Conservation (phyloP, 2,329 filamentous ascomycete species). For the Nemania sp. region DNA sequence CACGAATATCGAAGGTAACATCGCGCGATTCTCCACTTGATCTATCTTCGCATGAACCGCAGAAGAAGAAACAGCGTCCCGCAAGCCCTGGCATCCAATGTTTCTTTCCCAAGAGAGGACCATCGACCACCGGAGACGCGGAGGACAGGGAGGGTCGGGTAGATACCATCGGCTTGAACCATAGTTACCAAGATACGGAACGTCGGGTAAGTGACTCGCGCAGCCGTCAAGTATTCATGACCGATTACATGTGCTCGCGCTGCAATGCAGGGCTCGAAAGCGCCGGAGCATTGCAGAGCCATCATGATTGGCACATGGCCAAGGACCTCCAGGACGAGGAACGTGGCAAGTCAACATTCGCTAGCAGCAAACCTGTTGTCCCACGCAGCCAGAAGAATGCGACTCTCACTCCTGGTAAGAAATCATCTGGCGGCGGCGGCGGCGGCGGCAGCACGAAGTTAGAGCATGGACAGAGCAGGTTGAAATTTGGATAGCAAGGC, state of each 20-base stretch:
- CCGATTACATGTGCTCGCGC: slow-evolving; percentile 59
- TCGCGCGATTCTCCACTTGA: slow-evolving; percentile 36
- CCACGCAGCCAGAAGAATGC: slow-evolving; percentile 43
- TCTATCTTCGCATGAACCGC: slow-evolving; percentile 39
- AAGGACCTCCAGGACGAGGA: slow-evolving; percentile 75
- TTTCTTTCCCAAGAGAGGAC: slow-evolving; percentile 57
- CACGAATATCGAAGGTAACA: slow-evolving; percentile 54
- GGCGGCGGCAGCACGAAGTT: slow-evolving; percentile 44
- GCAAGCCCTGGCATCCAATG: slow-evolving; percentile 58
- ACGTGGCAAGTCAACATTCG: slow-evolving; percentile 55
- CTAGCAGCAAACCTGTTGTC: slow-evolving; percentile 40
- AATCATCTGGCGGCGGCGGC: slow-evolving; percentile 37
- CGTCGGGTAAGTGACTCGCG: slow-evolving; percentile 33
- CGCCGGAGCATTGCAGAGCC: slow-evolving; percentile 68
- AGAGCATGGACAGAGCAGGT: slow-evolving; percentile 64
- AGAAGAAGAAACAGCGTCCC: slow-evolving; percentile 50
- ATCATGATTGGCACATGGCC: slow-evolving; percentile 94
- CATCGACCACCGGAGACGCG: slow-evolving; percentile 40
- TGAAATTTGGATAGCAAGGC: slow-evolving; percentile 58
- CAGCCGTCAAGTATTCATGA: slow-evolving; percentile 43
- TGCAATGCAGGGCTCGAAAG: slow-evolving; percentile 67
- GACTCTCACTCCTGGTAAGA: slow-evolving; percentile 47
- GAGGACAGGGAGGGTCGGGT: slow-evolving; percentile 37
- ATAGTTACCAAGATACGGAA: slow-evolving; percentile 29
- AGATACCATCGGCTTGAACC: slow-evolving; percentile 26